phyloP scores from a whole-genome alignment of 2,329 filamentous ascomycete genomes.

The Trichoderma sp. region DNA sequence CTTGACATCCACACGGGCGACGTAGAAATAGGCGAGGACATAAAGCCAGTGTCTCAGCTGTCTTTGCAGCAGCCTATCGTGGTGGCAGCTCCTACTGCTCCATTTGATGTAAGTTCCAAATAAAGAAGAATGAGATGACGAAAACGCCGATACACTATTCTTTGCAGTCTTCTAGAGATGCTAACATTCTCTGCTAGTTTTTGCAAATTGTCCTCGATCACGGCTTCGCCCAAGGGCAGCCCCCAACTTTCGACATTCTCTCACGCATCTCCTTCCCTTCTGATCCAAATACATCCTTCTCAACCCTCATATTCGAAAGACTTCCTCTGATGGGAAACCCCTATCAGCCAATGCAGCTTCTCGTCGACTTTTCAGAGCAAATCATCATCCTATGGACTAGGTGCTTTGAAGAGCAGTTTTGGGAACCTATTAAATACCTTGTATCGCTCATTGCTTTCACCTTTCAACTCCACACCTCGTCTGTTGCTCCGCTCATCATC shows the following conservation, averaged over 20 bases:
- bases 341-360: constrained; percentile 56
- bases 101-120: constrained; percentile 51
- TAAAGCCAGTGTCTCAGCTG: constrained; percentile 32
- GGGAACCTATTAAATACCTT: constrained; percentile 67
- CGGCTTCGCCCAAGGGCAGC: constrained; percentile 55
- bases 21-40: constrained; percentile 42
- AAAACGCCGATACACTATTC: not conserved
- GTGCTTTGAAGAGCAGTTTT: constrained; percentile 66
- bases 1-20: constrained; percentile 58
- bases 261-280: constrained; percentile 68
- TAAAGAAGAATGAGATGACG: not conserved
- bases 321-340: constrained; percentile 61
- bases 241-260: constrained; percentile 69
- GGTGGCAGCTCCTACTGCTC: constrained; percentile 36
- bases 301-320: constrained; percentile 68
- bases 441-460: constrained; percentile 67
- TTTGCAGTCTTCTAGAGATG: not conserved
- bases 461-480: constrained; percentile 62
- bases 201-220: constrained; percentile 69
- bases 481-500: constrained; percentile 63
- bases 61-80: constrained; percentile 31
- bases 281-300: constrained; percentile 61
- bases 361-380: constrained; percentile 66
- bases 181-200: constrained; percentile 48
- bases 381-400: constrained; percentile 70